These are phyloP conservation scores for Phytopythium sindhum DNA, from an alignment of 352 stramenopile species.

Conservation along the genomic window DNA sequence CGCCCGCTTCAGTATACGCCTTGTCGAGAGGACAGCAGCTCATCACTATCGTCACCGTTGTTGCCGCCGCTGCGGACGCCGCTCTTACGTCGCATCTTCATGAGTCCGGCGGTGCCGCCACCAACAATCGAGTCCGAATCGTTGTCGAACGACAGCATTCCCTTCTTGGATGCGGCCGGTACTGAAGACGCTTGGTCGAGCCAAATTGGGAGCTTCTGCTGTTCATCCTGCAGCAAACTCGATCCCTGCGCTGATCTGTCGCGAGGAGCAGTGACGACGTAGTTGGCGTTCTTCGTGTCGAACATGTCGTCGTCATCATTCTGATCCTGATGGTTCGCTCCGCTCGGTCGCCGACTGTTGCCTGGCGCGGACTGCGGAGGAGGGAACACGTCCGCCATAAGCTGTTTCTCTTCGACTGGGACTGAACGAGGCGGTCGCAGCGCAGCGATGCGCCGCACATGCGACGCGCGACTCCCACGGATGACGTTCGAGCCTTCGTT, in stretches of 20 bases:
- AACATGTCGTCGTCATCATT: conserved; percentile 18
- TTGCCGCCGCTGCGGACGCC: conserved; percentile 39
- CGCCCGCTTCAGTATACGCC: conserved; percentile 11
- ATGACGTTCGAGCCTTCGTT: conserved; percentile 51
- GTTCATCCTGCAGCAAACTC: conserved; percentile 13
- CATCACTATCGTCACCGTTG: conserved; percentile 29
- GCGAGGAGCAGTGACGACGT: conserved; percentile 20
- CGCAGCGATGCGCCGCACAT: conserved; percentile 67
- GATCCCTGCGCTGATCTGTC: conserved; percentile 4
- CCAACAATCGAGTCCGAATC: conserved; percentile 37
- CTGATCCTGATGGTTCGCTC: conserved; percentile 11
- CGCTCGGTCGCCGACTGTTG: conserved; percentile 38
- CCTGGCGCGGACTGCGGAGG: conserved; percentile 65
- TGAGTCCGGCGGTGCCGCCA: conserved; percentile 52
- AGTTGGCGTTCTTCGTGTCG: conserved; percentile 35
- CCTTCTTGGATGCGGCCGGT: conserved; percentile 15
- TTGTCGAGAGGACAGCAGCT: conserved; percentile 11
- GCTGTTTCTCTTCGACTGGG: conserved; percentile 58
- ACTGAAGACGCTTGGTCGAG: conserved; percentile 24
- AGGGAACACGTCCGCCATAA: conserved; percentile 60
- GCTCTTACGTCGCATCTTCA: conserved; percentile 71
- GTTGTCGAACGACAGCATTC: conserved; percentile 18
- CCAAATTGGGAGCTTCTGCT: conserved; percentile 56
- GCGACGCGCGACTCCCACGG: conserved; percentile 63
- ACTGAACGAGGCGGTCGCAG: conserved; percentile 62